Conservation (phyloP, 371 early-diverging fungal genomes). For the Dinochytrium kinnereticum region DNA sequence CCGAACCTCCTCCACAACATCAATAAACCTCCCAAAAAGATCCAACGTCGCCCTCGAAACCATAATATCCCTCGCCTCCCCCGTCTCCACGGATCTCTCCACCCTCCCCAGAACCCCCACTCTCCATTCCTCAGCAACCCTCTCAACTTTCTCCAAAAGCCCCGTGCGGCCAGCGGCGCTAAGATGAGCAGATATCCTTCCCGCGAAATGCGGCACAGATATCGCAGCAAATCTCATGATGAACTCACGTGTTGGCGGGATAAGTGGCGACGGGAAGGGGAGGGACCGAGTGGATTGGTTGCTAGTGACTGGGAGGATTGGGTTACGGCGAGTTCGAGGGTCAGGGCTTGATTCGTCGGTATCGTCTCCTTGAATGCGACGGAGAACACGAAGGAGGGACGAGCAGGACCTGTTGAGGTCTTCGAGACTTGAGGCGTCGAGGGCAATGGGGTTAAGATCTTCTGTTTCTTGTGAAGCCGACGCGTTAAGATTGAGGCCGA, state of each 20-base stretch:
- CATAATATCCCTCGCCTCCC: conserved; percentile 4
- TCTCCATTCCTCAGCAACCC: neutral
- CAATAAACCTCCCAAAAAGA: neutral
- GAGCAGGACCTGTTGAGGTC: neutral
- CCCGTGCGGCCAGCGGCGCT: neutral
- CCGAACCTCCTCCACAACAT: neutral
- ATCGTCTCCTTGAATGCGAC: conserved; percentile 16
- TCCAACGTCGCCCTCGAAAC: neutral
- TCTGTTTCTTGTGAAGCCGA: neutral
- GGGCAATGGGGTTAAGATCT: neutral
- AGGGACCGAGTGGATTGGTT: neutral
- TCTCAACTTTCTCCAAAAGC: neutral
- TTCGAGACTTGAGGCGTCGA: neutral
- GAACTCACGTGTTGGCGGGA: neutral
- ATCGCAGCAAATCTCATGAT: neutral
- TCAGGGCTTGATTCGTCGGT: neutral
- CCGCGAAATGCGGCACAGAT: conserved; percentile 12
- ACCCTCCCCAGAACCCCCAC: neutral
- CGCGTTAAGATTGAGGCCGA: neutral
- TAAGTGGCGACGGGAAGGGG: neutral
- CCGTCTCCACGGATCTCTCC: neutral
- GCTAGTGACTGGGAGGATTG: neutral
- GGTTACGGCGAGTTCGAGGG: conserved; percentile 12
- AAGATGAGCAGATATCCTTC: neutral
- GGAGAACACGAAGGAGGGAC: conserved; percentile 19